Percentiles rank a stretch among this genome's conserved stretches.
Evolutionary conservation across 345 rosid species (phyloP).

Genomic region (Kernera saxatilis): DNA sequence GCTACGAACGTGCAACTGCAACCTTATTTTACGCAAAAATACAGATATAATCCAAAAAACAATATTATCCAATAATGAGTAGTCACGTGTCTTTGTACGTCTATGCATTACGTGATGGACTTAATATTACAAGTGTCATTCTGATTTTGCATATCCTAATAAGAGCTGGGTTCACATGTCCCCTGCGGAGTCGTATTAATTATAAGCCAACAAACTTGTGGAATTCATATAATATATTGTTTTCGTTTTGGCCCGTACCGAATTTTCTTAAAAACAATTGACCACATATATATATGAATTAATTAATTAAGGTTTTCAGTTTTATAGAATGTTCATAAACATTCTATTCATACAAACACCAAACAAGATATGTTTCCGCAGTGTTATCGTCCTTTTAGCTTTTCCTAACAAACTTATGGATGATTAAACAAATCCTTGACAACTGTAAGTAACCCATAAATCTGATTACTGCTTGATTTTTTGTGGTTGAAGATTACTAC

Average conservation of each 20-base stretch:
- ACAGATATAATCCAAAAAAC: background rate
- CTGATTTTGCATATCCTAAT: constrained; percentile 18
- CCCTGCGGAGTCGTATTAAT: constrained; percentile 20
- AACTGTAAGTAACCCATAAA: background rate
- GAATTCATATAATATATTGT: constrained; percentile 10
- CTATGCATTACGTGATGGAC: constrained; percentile 14
- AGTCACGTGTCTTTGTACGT: constrained; percentile 19
- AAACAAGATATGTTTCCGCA: constrained; percentile 9
- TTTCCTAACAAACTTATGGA: background rate
- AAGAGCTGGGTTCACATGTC: constrained; percentile 29
- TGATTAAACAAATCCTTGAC: background rate
- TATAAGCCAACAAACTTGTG: constrained; percentile 25
- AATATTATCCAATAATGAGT: constrained; percentile 28
- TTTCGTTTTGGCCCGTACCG: constrained; percentile 4
- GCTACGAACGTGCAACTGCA: constrained; percentile 29
- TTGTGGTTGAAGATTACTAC: background rate
- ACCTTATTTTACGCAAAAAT: constrained; percentile 21
- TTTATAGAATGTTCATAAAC: constrained; percentile 26
- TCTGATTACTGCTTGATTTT: background rate
- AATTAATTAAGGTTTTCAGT: background rate
- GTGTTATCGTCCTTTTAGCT: background rate
- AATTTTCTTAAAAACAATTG: background rate
- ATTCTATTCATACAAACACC: constrained; percentile 9
- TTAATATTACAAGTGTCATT: constrained; percentile 29
- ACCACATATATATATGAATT: background rate